Percentiles rank a stretch among this genome's conserved stretches.
Conservation (phyloP, 441 rosid species). For the Kokia cookei region DNA sequence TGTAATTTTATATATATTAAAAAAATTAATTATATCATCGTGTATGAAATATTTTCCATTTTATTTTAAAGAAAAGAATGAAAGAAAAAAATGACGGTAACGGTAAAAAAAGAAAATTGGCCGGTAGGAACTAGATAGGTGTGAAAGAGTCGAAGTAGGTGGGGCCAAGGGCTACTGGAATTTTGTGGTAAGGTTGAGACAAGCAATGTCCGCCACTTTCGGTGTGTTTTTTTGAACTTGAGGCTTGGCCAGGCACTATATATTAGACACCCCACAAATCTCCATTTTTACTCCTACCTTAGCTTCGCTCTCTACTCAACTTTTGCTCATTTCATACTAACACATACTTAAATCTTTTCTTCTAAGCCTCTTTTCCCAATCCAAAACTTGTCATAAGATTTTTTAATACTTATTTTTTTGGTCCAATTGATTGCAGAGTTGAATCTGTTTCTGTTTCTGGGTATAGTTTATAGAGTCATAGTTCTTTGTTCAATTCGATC, state of each 20-base stretch:
- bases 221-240: constrained; percentile 34
- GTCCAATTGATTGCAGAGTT: constrained; percentile 2
- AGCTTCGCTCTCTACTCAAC: background rate
- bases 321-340: background rate
- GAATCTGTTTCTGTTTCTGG: constrained; percentile 21
- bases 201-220: constrained; percentile 57
- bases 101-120: constrained; percentile 24
- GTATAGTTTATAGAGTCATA: constrained; percentile 1
- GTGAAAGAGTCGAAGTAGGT: constrained; percentile 27
- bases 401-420: constrained; percentile 16
- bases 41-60: no score
- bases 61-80: no score
- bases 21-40: no score
- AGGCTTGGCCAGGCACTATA: constrained; percentile 18
- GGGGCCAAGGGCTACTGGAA: constrained; percentile 50
- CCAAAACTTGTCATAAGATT: background rate
- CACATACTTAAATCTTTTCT: background rate
- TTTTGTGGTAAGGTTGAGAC: constrained; percentile 41
- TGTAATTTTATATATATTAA: no score
- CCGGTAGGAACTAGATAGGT: constrained; percentile 26
- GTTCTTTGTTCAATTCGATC: background rate
- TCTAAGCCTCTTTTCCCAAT: background rate
- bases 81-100: background rate
- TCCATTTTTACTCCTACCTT: constrained; percentile 27
- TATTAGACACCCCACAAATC: constrained; percentile 22